A percentile compares a stretch with the other conserved stretches of the same genome.
phyloP scores from a whole-genome alignment of 345 rosid species.

The Zanthoxylum bungeanum region DNA sequence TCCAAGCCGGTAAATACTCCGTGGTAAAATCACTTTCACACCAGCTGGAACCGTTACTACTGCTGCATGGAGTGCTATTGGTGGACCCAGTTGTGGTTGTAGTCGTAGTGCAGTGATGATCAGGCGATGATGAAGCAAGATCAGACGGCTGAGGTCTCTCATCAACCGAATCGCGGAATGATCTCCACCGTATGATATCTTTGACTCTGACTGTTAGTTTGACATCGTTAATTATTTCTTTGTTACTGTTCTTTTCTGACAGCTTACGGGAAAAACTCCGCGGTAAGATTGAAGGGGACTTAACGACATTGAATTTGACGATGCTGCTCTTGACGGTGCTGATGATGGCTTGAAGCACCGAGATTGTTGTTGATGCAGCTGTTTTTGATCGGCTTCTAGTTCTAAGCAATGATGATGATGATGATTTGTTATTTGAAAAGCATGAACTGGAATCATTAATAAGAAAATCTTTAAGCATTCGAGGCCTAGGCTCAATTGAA shows the following conservation, averaged over 20 bases:
- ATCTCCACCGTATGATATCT: conserved; percentile 85
- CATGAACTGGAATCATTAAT: conserved; percentile 46
- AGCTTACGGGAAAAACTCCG: conserved; percentile 49
- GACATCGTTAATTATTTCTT: conserved; percentile 5
- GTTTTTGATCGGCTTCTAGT: conserved; percentile 40
- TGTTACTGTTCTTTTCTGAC: conserved; percentile 20
- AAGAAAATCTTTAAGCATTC: conserved; percentile 82
- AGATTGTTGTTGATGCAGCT: conserved; percentile 25
- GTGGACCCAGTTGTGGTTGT: conserved; percentile 40
- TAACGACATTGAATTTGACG: conserved; percentile 33
- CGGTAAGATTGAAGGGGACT: conserved; percentile 42
- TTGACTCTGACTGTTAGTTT: conserved; percentile 41
- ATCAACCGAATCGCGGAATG: conserved; percentile 55
- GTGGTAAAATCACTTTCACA: conserved; percentile 73
- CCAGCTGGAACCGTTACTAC: conserved; percentile 67
- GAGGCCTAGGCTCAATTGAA: conserved; percentile 29
- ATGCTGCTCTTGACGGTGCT: conserved; percentile 47
- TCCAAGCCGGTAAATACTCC: conserved; percentile 57
- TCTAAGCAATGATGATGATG: conserved; percentile 2
- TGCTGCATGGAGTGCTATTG: conserved; percentile 29
- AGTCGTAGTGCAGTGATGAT: conserved; percentile 32
- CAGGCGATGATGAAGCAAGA: conserved; percentile 27
- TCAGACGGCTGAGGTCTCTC: conserved; percentile 30
- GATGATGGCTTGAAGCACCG: conserved; percentile 45
- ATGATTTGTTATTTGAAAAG: conserved; percentile 40